A percentile compares a stretch with the other conserved stretches of the same genome.
Conservation (phyloP, 192 early-diverging fungal genomes). For the Coemansia sp. region DNA sequence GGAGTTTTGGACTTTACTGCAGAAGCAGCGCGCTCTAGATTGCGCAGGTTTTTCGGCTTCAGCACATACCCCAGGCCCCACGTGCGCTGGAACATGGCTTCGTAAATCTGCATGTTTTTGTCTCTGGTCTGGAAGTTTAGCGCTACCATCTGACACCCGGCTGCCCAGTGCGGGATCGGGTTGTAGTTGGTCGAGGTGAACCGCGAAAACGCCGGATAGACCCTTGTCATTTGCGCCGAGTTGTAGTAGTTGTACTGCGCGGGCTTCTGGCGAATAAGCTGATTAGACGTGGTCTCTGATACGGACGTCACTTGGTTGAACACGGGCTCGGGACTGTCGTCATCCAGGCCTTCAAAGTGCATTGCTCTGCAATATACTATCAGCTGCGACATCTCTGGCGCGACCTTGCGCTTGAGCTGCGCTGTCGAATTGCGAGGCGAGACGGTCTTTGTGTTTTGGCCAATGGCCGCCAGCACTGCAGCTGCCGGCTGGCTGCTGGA, state of each 20-base stretch:
- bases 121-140: slow-evolving; percentile 87
- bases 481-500: slow-evolving; percentile 4
- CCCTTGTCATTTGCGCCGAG: slow-evolving; percentile 61
- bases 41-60: slow-evolving; percentile 59
- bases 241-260: slow-evolving; percentile 60
- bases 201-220: slow-evolving; percentile 80
- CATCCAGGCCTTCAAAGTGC: slow-evolving; percentile 59
- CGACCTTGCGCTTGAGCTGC: slow-evolving; percentile 53
- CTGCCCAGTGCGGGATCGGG: slow-evolving; percentile 76
- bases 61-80: slow-evolving; percentile 77
- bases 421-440: slow-evolving; percentile 30
- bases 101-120: slow-evolving; percentile 75
- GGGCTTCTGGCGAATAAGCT: slow-evolving; percentile 54
- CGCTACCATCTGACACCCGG: slow-evolving; percentile 83
- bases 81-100: slow-evolving; percentile 77
- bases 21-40: neutral
- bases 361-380: slow-evolving; percentile 63
- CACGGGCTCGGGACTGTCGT: slow-evolving; percentile 48
- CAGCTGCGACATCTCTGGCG: slow-evolving; percentile 57
- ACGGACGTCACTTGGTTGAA: slow-evolving; percentile 72
- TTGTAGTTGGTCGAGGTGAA: slow-evolving; percentile 81
- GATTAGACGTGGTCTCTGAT: slow-evolving; percentile 62
- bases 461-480: neutral
- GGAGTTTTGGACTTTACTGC: neutral
- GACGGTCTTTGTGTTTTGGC: slow-evolving; percentile 11